Evolutionary conservation across 1,284 basidiomycete genomes (phyloP).

Genomic region (Apiotrichum gracile): DNA sequence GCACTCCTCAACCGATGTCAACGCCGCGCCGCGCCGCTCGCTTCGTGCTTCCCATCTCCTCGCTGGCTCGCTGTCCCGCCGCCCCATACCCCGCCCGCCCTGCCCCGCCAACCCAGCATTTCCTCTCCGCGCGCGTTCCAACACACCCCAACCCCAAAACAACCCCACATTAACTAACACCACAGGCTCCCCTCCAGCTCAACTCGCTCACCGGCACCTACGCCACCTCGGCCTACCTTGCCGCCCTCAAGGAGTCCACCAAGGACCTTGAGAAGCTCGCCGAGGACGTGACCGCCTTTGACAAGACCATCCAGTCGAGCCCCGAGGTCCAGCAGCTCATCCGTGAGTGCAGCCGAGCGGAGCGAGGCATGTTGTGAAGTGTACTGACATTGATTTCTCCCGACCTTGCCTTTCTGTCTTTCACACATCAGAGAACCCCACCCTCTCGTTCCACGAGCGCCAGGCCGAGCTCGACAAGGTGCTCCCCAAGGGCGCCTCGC

Average conservation of each 20-base stretch:
- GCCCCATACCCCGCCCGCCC: no score
- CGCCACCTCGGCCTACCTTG: conserved; percentile 87
- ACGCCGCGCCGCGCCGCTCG: no score
- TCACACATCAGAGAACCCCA: conserved; percentile 61
- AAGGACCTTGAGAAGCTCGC: conserved; percentile 57
- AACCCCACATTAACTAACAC: neutral
- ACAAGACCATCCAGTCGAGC: conserved; percentile 59
- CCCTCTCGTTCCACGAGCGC: conserved; percentile 74
- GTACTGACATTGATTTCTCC: neutral
- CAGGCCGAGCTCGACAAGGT: conserved; percentile 62
- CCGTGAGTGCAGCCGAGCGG: no score
- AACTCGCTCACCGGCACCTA: conserved; percentile 64
- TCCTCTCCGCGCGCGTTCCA: no score
- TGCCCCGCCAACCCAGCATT: no score
- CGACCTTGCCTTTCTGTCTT: neutral
- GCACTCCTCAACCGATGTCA: no score
- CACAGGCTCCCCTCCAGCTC: conserved; percentile 48
- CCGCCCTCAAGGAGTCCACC: conserved; percentile 79
- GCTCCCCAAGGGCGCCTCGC: conserved; percentile 60
- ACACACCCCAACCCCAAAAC: no score
- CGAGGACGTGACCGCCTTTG: conserved; percentile 73
- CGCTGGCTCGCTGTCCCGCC: no score
- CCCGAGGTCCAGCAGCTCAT: conserved; percentile 67
- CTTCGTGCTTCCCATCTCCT: no score
- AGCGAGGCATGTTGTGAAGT: neutral